These are phyloP conservation scores for Nakaseomyces kungkrabaensis DNA, from an alignment of 1,139 yeast species.

Conservation along the genomic window DNA sequence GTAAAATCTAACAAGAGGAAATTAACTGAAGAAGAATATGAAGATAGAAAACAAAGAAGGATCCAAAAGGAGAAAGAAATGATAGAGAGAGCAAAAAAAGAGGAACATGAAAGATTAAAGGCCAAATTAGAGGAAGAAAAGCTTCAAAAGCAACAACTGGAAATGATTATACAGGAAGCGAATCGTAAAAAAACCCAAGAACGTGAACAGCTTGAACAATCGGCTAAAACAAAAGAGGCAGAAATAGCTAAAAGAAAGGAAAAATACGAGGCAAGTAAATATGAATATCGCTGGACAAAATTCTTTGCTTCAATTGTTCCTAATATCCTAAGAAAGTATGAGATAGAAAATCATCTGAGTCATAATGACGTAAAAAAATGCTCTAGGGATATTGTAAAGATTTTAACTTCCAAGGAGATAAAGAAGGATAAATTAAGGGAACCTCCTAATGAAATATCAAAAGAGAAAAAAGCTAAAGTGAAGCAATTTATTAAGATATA, in stretches of 20 bases:
- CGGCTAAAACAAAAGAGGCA: conserved; percentile 17
- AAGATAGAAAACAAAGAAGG: conserved; percentile 16
- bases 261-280: conserved; percentile 11
- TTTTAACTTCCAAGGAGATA: conserved; percentile 55
- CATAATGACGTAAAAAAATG: conserved; percentile 66
- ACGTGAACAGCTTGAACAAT: conserved; percentile 17
- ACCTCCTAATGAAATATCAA: conserved; percentile 51
- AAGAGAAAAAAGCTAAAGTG: conserved; percentile 58
- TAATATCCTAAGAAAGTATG: conserved; percentile 60
- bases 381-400: conserved; percentile 65
- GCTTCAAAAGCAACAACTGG: conserved; percentile 24
- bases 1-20: conserved; percentile 2
- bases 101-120: conserved; percentile 23
- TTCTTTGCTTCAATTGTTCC: conserved; percentile 73
- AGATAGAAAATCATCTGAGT: conserved; percentile 43
- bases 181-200: conserved; percentile 27
- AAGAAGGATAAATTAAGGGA: conserved; percentile 32
- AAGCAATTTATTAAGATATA: conserved; percentile 53
- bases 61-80: conserved; percentile 19
- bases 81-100: conserved; percentile 22
- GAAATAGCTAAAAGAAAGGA: conserved; percentile 14
- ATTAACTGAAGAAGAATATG: conserved; percentile 14
- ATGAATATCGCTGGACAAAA: conserved; percentile 45
- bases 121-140: conserved; percentile 20
- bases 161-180: conserved; percentile 37